Conservation (phyloP, 305 asterid genomes). For the Rubia occidens region DNA sequence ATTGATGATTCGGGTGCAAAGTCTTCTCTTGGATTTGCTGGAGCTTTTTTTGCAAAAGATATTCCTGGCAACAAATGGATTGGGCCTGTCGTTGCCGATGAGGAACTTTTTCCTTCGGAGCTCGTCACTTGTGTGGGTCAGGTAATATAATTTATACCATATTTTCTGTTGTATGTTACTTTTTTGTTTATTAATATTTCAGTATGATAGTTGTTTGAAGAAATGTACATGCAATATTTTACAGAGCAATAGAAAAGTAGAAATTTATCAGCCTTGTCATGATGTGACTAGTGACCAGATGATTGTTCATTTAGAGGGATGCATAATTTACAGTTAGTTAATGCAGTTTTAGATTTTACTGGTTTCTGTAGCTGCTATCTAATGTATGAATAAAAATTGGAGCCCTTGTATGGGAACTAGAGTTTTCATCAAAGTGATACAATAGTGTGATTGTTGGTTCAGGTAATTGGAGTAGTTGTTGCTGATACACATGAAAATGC, state of each 20-base stretch:
- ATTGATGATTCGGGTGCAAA: conserved; percentile 67
- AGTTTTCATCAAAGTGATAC: conserved; percentile 1
- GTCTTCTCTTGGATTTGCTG: conserved; percentile 69
- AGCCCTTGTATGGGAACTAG: background rate
- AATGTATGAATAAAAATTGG: background rate
- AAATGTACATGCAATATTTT: background rate
- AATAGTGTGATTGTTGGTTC: conserved; percentile 17
- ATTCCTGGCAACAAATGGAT: conserved; percentile 55
- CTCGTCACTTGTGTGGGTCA: conserved; percentile 89
- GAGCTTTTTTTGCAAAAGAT: conserved; percentile 62
- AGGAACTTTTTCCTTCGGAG: conserved; percentile 75
- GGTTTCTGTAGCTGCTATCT: background rate
- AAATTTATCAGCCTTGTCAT: background rate
- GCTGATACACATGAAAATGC: conserved; percentile 98
- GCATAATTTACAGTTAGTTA: background rate
- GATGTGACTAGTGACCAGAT: background rate
- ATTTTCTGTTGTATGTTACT: background rate
- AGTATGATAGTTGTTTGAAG: too few species aligned
- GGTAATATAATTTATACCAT: conserved; percentile 29
- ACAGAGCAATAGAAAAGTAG: background rate
- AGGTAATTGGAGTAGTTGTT: conserved; percentile 88
- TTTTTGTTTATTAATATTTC: background rate
- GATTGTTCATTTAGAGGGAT: background rate
- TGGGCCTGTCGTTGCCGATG: conserved; percentile 67
- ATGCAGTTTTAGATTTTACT: background rate